These are phyloP conservation scores for Isabelozyma pseudorhagii DNA, from an alignment of 805 yeast genomes.

Conservation along the genomic window DNA sequence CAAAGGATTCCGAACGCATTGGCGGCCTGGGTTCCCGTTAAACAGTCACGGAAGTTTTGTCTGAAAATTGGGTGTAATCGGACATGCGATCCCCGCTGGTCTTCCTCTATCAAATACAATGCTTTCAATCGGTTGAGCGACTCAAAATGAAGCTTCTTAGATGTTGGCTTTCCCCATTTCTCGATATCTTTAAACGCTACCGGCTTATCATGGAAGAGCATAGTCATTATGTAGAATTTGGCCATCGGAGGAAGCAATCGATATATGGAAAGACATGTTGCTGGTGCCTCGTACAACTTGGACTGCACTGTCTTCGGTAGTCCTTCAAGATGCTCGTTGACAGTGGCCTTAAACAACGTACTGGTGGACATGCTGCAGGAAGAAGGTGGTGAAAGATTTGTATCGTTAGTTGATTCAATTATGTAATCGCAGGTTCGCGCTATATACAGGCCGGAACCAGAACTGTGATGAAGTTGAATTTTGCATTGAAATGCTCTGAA, in stretches of 20 bases:
- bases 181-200: conserved; percentile 66
- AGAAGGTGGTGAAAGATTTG: not conserved
- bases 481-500: too few relatives aligned
- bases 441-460: not conserved
- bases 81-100: conserved; percentile 41
- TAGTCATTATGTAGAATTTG: conserved; percentile 80
- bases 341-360: conserved; percentile 59
- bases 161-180: conserved; percentile 67
- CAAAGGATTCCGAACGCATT: conserved; percentile 77
- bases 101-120: conserved; percentile 71
- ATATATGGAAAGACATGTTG: conserved; percentile 92
- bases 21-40: conserved; percentile 71
- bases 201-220: conserved; percentile 78
- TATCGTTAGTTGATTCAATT: not conserved
- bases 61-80: conserved; percentile 72
- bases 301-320: conserved; percentile 85
- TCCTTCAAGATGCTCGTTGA: conserved; percentile 85
- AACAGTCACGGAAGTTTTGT: conserved; percentile 71
- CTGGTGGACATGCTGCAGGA: conserved; percentile 14
- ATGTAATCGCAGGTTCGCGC: not conserved
- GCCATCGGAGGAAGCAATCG: conserved; percentile 86
- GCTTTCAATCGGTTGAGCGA: conserved; percentile 75
- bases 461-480: too few relatives aligned
- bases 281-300: conserved; percentile 77
- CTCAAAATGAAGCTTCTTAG: conserved; percentile 62